Base-by-base conservation (phyloP, 345 rosid species). In the Eutrema yunnanense region DNA sequence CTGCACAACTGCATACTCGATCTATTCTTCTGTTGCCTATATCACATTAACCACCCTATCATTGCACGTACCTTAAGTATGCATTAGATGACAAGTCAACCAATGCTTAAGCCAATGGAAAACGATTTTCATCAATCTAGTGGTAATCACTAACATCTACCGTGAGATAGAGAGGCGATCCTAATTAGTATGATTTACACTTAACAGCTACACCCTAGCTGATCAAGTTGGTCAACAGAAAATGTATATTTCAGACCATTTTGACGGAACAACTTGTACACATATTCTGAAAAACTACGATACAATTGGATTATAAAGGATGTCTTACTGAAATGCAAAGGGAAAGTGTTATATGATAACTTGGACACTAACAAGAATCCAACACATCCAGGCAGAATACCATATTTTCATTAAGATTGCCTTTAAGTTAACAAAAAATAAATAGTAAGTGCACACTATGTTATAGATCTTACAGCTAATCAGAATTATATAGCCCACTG, bases 81-180 rank as follows among this genome's bases (percentile, higher is more conserved):
- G 11, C n/a, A 62, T 62, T 72, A 50, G 54, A 53, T 72, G 22
- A 42, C 37, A 52, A 52, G 16, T 62, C 47, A 72, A 62, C 46
- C 62, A 16, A 14, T 40, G 16, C 38, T 48, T 37, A 43, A 1
- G 47, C 29, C 7, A 69, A 34, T 13, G 27, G 32, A 22, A 26
- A n/a, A 47, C 32, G 30, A 19, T 68, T 68, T 22, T 55, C 63
- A 33, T 68, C 22, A 43, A 68, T 55, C 44, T 54, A 55, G 41
- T 16, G 63, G 52, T 52, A 41, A 43, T 12, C 16, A 27, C 65
- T 27, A 59, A 59, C 43, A 59, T 10, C 30, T 37, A 58, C 62
- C 46, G 8, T 58, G 26, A 58, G 26, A 58, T 37, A 19, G 62
- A 58, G 29, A 57, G 32, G 30, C 32, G n/a, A 36, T 34, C 62